A percentile compares a stretch with the other conserved stretches of the same genome.
Evolutionary conservation across 2,329 filamentous ascomycete species (phyloP).

Genomic region (Hirsutella minnesotensis): DNA sequence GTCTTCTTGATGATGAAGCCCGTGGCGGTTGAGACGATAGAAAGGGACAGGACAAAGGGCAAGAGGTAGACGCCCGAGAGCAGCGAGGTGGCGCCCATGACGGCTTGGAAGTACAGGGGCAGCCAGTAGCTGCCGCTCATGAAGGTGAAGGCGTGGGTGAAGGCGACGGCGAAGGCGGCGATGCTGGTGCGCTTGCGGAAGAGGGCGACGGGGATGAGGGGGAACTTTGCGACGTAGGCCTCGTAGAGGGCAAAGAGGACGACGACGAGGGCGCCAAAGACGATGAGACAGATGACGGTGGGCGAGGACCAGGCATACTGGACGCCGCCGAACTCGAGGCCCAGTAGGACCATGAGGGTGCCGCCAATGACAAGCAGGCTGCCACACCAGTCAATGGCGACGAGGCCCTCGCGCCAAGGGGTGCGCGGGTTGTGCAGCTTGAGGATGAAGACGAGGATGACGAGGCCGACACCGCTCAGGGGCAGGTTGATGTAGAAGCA

Average conservation of each 20-base stretch:
- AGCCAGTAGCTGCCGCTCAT: constrained; percentile 71
- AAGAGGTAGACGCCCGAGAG: constrained; percentile 65
- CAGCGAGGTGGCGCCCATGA: constrained; percentile 55
- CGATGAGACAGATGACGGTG: constrained; percentile 63
- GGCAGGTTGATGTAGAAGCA: constrained; percentile 56
- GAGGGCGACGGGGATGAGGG: constrained; percentile 63
- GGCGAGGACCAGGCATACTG: constrained; percentile 63
- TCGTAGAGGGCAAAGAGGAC: constrained; percentile 62
- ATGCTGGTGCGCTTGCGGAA: constrained; percentile 57
- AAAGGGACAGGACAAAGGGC: constrained; percentile 56
- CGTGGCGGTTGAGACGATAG: constrained; percentile 45
- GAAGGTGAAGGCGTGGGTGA: constrained; percentile 66
- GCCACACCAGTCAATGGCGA: constrained; percentile 49
- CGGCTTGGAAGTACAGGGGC: constrained; percentile 74
- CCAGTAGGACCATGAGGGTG: constrained; percentile 76
- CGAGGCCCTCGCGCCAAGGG: constrained; percentile 46
- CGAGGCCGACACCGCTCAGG: constrained; percentile 31
- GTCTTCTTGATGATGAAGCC: constrained; percentile 51
- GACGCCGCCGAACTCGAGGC: constrained; percentile 74
- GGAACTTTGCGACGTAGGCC: constrained; percentile 60
- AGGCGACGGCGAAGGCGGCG: constrained; percentile 52
- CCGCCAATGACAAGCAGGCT: constrained; percentile 55
- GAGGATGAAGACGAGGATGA: constrained; percentile 47
- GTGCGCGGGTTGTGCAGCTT: constrained; percentile 59
- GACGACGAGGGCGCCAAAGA: constrained; percentile 56